Conservation (phyloP, 2,329 filamentous ascomycete genomes). For the Trichoderma guizhouense region DNA sequence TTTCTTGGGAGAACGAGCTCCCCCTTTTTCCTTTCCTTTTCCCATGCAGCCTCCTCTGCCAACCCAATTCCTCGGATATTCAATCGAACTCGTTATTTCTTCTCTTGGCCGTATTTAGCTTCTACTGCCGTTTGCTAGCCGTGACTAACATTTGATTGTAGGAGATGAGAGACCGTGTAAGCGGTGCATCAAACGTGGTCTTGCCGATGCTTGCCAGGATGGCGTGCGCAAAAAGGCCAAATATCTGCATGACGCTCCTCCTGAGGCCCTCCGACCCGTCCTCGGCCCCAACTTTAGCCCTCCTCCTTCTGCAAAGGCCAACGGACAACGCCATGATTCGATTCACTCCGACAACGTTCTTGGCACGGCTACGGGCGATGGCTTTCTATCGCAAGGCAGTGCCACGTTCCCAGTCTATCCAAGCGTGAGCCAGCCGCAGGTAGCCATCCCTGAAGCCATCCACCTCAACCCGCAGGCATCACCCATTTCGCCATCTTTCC, state of each 20-base stretch:
- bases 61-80: not conserved
- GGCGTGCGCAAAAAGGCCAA: slow-evolving; percentile 98
- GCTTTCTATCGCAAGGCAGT: slow-evolving; percentile 48
- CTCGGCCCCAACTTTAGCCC: slow-evolving; percentile 69
- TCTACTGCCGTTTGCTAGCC: not conserved
- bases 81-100: not conserved
- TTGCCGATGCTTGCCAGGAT: slow-evolving; percentile 90
- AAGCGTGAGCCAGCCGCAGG: slow-evolving; percentile 41
- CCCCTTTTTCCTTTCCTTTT: not conserved
- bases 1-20: not conserved
- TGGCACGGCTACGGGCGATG: slow-evolving; percentile 38
- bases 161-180: slow-evolving; percentile 94
- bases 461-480: slow-evolving; percentile 65
- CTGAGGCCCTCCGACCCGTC: slow-evolving; percentile 84
- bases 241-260: slow-evolving; percentile 93
- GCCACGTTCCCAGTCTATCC: slow-evolving; percentile 52
- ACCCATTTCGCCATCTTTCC: slow-evolving; percentile 71
- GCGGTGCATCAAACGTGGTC: slow-evolving; percentile 87
- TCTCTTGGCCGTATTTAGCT: not conserved
- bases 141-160: slow-evolving; percentile 36
- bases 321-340: slow-evolving; percentile 47
- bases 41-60: not conserved
- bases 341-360: slow-evolving; percentile 45
- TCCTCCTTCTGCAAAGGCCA: slow-evolving; percentile 47
- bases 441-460: slow-evolving; percentile 47